phyloP scores from a whole-genome alignment of 768 basidiomycete genomes.

The Serendipita sp. region DNA sequence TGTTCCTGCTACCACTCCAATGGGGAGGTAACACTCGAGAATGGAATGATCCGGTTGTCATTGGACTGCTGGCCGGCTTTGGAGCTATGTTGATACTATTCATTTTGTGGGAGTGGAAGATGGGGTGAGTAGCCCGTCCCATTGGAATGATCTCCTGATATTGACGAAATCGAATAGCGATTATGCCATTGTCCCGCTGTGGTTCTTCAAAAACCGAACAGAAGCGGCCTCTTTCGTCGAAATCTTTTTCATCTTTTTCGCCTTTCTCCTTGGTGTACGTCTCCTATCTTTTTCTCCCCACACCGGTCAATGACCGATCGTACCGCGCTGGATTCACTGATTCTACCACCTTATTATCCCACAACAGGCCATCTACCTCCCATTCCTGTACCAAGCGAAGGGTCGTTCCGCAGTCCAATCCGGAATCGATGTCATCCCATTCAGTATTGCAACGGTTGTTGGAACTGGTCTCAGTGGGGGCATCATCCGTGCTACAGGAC shows the following conservation, averaged over 20 bases:
- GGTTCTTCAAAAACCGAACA: slow-evolving; percentile 20
- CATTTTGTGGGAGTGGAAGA: slow-evolving; percentile 18
- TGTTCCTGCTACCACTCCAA: slow-evolving; percentile 29
- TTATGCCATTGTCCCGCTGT: slow-evolving; percentile 22
- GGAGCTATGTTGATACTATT: not conserved
- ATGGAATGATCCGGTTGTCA: slow-evolving; percentile 28
- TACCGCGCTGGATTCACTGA: too few species aligned
- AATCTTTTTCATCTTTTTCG: slow-evolving; percentile 10
- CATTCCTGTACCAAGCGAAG: slow-evolving; percentile 13
- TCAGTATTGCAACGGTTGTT: slow-evolving; percentile 15
- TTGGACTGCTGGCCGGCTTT: slow-evolving; percentile 13
- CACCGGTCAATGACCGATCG: not conserved
- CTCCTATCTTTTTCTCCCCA: not conserved
- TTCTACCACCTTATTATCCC: not conserved
- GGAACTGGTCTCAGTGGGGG: not conserved
- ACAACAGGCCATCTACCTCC: slow-evolving; percentile 11
- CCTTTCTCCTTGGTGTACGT: slow-evolving; percentile 1
- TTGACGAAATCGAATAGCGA: not conserved
- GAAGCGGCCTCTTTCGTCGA: slow-evolving; percentile 16
- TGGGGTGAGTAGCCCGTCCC: slow-evolving; percentile 18
- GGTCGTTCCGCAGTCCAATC: slow-evolving; percentile 11
- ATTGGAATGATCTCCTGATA: not conserved
- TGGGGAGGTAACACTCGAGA: slow-evolving; percentile 34
- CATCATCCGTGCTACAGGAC: slow-evolving; percentile 16
- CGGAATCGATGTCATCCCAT: slow-evolving; percentile 23